A percentile compares a stretch with the other conserved stretches of the same genome.
These are phyloP conservation scores for Beta lomatogona DNA, from an alignment of 179 eudicot genomes.

Conservation along the genomic window DNA sequence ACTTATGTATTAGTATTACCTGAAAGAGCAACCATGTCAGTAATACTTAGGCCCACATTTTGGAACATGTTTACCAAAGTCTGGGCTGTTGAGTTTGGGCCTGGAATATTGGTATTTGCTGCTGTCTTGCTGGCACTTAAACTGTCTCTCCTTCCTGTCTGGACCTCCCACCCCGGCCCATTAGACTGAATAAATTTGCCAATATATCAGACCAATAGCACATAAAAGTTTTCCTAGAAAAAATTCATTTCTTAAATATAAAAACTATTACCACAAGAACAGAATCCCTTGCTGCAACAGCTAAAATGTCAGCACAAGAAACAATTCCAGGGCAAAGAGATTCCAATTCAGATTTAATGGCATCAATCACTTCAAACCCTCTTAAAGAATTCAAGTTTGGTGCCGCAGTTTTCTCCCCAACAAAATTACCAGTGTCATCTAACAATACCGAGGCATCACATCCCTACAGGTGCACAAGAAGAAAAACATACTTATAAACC, in stretches of 20 bases:
- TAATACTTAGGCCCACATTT: slow-evolving; percentile 55
- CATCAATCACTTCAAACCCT: slow-evolving; percentile 80
- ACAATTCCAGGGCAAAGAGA: slow-evolving; percentile 65
- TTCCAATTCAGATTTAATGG: slow-evolving; percentile 64
- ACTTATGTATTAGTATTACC: slow-evolving; percentile 33
- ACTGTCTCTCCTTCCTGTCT: slow-evolving; percentile 71
- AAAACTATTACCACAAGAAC: slow-evolving; percentile 78
- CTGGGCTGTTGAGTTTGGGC: slow-evolving; percentile 60
- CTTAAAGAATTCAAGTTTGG: slow-evolving; percentile 67
- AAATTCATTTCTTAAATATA: too few relatives aligned
- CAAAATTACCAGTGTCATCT: slow-evolving; percentile 46
- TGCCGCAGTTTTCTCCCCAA: slow-evolving; percentile 70
- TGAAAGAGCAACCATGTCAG: slow-evolving; percentile 81
- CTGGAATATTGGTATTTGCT: slow-evolving; percentile 74
- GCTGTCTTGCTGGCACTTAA: slow-evolving; percentile 63
- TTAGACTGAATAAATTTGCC: slow-evolving; percentile 43
- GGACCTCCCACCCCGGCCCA: slow-evolving; percentile 80
- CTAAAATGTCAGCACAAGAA: slow-evolving; percentile 87
- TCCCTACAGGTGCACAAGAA: slow-evolving; percentile 41
- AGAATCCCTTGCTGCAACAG: slow-evolving; percentile 79
- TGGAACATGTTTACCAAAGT: slow-evolving; percentile 55
- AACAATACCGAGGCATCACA: slow-evolving; percentile 80
- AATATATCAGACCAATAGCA: background rate
- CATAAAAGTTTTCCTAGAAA: background rate
- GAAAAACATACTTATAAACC: background rate